These are phyloP conservation scores for Neocatenulostroma microsporum DNA, from an alignment of 2,329 filamentous ascomycete genomes.

Conservation along the genomic window DNA sequence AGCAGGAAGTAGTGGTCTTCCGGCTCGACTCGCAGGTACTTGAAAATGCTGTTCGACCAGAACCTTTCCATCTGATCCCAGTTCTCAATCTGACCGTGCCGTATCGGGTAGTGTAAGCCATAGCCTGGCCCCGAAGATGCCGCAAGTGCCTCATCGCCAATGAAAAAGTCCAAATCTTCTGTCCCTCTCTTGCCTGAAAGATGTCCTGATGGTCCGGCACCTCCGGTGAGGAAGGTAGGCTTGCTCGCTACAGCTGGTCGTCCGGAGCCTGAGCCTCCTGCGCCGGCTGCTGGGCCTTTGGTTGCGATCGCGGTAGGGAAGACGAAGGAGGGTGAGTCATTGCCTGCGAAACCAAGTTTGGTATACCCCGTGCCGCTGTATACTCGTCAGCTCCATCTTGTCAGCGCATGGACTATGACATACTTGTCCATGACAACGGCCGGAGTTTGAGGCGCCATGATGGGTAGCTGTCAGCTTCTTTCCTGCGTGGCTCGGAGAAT, in stretches of 20 bases:
- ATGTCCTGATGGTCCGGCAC: constrained; percentile 73
- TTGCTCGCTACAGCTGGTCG: constrained; percentile 88
- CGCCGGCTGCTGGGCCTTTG: constrained; percentile 65
- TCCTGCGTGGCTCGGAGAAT: too few relatives aligned
- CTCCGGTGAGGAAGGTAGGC: constrained; percentile 87
- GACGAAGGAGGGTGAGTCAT: constrained; percentile 98
- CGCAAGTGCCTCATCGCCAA: constrained; percentile 88
- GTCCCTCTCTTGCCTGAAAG: constrained; percentile 88
- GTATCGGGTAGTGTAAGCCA: constrained; percentile 92
- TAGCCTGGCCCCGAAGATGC: constrained; percentile 84
- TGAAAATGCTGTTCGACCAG: constrained; percentile 99
- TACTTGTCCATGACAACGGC: constrained; percentile 99
- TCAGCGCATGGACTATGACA: constrained; percentile 6
- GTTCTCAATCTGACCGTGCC: constrained; percentile 97
- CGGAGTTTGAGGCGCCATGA: constrained; percentile 95
- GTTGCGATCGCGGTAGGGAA: constrained; percentile 98
- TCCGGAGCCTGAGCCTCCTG: constrained; percentile 67
- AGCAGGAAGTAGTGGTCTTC: constrained; percentile 98
- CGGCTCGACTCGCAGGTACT: constrained; percentile 94
- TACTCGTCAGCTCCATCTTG: constrained; percentile 14
- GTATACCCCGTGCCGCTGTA: constrained; percentile 96
- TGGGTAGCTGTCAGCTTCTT: too few relatives aligned
- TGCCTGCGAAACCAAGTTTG: constrained; percentile 98
- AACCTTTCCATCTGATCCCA: constrained; percentile 99
- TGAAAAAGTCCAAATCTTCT: constrained; percentile 97